Evolutionary conservation across 2,329 filamentous ascomycete genomes (phyloP), one percentile per base, ranked within the genome.

Genomic region (Cordyceps javanica): DNA sequence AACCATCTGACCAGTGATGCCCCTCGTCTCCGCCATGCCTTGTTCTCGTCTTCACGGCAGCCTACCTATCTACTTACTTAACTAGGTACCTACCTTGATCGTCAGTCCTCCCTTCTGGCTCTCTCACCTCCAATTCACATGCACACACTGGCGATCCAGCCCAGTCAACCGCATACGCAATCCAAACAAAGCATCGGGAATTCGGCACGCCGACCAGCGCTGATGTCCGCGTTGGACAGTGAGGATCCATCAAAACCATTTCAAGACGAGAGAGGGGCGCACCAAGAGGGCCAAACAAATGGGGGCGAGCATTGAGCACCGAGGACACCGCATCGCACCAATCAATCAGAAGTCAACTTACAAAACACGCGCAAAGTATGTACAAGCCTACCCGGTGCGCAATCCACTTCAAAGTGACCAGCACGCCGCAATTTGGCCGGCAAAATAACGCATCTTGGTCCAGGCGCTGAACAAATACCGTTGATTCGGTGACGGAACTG

Each of bases 151-250:
- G 9, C 23, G 48, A 16, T 19, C 42, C 30, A 38, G 11, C 42
- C 16, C 38, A 41, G 19, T 14, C 39, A n/a, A 25, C 10, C 1
- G 3, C 16, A 19, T 41, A 41, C 38, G n/a, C 19, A 21, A 16
- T 41, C 25, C 25, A 16, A 19, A n/a, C 39, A 44, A 25, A 36
- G 25, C 44, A 26, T 48, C 42, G 53, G 53, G 30, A 55, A 39
- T 39, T 30, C 53, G 53, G 53, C 53, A 55, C 53, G 13, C 51
- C 5, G n/a, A n/a, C 21, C 53, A 28, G 16, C 23, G 32, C 42
- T 16, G 32, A 32, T 41, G 41, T 36, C n/a, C 32, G 30, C 16
- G 53, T 46, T 46, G 53, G 53, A 48, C 51, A 44, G 38, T 28
- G 19, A 34, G 51, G 51, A 32, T 44, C 39, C 19, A 25, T 34